Percentiles rank a stretch among this genome's conserved stretches.
Conservation (phyloP, 2,329 filamentous ascomycete species). For the Nigrospora sphaerica region DNA sequence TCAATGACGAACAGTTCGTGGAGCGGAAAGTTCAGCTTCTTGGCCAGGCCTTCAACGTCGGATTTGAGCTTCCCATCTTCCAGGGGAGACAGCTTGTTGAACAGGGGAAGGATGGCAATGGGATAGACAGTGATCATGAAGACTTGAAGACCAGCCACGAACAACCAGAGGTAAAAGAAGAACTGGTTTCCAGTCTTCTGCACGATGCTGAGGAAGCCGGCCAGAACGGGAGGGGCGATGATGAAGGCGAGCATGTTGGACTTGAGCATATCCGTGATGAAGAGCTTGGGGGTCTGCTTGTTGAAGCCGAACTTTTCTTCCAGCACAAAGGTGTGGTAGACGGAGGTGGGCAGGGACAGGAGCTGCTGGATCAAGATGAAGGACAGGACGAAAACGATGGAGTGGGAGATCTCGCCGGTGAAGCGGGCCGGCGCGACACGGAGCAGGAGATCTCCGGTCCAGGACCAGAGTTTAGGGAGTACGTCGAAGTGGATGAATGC, state of each 20-base stretch:
- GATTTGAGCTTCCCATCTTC: slow-evolving; percentile 83
- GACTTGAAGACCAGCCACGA: slow-evolving; percentile 81
- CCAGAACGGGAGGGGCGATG: slow-evolving; percentile 80
- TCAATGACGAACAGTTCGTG: slow-evolving; percentile 93
- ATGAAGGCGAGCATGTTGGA: slow-evolving; percentile 73
- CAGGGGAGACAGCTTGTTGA: slow-evolving; percentile 96
- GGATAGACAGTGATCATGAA: slow-evolving; percentile 97
- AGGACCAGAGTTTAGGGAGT: slow-evolving; percentile 82
- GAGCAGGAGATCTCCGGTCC: slow-evolving; percentile 69
- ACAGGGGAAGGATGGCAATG: slow-evolving; percentile 85
- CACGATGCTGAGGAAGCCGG: slow-evolving; percentile 88
- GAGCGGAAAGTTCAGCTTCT: slow-evolving; percentile 82
- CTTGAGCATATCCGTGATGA: slow-evolving; percentile 87
- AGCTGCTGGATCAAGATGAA: slow-evolving; percentile 79
- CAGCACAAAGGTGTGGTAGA: slow-evolving; percentile 93
- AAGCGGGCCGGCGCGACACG: slow-evolving; percentile 71
- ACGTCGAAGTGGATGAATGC: slow-evolving; percentile 86
- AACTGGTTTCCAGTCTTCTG: slow-evolving; percentile 89
- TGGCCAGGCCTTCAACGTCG: slow-evolving; percentile 76
- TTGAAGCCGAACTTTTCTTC: slow-evolving; percentile 99
- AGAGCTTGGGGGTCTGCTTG: slow-evolving; percentile 88
- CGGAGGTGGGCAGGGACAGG: slow-evolving; percentile 70
- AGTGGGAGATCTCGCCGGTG: slow-evolving; percentile 88
- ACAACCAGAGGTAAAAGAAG: slow-evolving; percentile 97
- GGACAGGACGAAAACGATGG: slow-evolving; percentile 82